A percentile compares a stretch with the other conserved stretches of the same genome.
Conservation (phyloP, 306 rosid genomes). For the Corylus avellana region DNA sequence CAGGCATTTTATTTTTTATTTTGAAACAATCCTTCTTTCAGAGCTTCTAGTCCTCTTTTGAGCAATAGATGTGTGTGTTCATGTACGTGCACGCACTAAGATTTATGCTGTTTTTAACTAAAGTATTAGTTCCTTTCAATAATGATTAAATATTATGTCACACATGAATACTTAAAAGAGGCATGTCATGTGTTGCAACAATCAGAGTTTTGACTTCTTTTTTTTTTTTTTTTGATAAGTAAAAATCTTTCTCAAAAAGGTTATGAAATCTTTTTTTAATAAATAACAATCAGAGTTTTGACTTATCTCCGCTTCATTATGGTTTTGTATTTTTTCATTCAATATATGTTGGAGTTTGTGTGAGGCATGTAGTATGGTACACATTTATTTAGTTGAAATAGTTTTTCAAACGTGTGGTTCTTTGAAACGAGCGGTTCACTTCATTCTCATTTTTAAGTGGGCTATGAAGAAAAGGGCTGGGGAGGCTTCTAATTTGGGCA, state of each 20-base stretch:
- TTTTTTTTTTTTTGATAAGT: too few relatives aligned
- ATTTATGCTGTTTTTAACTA: background rate
- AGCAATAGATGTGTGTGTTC: too few relatives aligned
- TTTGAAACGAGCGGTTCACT: too few relatives aligned
- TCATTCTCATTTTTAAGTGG: too few relatives aligned
- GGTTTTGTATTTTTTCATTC: background rate
- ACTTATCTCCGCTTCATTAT: background rate
- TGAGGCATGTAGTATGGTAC: background rate
- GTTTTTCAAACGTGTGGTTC: too few relatives aligned
- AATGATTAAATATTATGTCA: background rate
- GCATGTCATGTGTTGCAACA: background rate
- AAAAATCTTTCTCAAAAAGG: too few relatives aligned
- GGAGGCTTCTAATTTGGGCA: too few relatives aligned
- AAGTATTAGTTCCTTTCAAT: background rate
- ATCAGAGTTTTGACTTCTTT: too few relatives aligned
- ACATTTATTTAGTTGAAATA: background rate
- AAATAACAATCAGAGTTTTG: background rate
- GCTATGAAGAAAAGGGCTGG: too few relatives aligned
- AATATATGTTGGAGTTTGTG: background rate
- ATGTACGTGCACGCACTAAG: background rate
- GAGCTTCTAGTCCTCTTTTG: background rate
- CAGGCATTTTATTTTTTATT: background rate
- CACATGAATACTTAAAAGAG: background rate
- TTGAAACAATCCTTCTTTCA: background rate
- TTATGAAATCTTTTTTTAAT: too few relatives aligned